Evolutionary conservation across 2,329 filamentous ascomycete species (phyloP).

Genomic region (Pseudogymnoascus sp.): DNA sequence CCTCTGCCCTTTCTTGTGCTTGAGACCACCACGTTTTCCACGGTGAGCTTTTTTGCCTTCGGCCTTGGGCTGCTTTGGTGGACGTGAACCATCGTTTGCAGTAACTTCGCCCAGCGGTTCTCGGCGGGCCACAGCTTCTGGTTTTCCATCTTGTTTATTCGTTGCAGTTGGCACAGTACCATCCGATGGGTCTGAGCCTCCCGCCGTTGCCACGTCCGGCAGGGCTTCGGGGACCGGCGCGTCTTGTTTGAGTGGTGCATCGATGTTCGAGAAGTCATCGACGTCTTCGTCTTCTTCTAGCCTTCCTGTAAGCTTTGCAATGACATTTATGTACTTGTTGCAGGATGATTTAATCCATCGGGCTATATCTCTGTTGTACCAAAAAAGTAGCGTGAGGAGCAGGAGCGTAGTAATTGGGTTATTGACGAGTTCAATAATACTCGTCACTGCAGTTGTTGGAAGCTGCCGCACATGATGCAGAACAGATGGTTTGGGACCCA

Average conservation of each 20-base stretch:
- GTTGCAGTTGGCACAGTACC: conserved; percentile 13
- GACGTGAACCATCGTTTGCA: neutral
- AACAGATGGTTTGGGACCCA: conserved; percentile 28
- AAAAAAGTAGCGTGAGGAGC: conserved; percentile 11
- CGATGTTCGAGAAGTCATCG: neutral
- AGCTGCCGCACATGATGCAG: conserved; percentile 44
- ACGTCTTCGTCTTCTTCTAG: conserved; percentile 1
- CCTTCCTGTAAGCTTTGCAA: neutral
- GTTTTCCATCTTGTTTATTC: conserved; percentile 27
- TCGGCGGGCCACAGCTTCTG: neutral
- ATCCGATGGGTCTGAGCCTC: neutral
- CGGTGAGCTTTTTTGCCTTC: conserved; percentile 64
- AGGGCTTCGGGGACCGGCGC: neutral
- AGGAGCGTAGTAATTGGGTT: conserved; percentile 38
- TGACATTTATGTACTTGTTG: neutral
- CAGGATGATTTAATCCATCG: conserved; percentile 1
- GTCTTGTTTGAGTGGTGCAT: neutral
- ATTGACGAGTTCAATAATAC: conserved; percentile 45
- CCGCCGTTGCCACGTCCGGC: neutral
- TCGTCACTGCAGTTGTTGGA: conserved; percentile 42
- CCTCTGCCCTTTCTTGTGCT: conserved; percentile 46
- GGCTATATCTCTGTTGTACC: conserved; percentile 17
- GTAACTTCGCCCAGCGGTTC: neutral
- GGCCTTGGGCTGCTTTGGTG: conserved; percentile 3
- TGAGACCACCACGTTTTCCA: conserved; percentile 63